Evolutionary conservation across 208 protist species (phyloP), one percentile per base, ranked within the genome.

Genomic region (Leishmania amazonensis): DNA sequence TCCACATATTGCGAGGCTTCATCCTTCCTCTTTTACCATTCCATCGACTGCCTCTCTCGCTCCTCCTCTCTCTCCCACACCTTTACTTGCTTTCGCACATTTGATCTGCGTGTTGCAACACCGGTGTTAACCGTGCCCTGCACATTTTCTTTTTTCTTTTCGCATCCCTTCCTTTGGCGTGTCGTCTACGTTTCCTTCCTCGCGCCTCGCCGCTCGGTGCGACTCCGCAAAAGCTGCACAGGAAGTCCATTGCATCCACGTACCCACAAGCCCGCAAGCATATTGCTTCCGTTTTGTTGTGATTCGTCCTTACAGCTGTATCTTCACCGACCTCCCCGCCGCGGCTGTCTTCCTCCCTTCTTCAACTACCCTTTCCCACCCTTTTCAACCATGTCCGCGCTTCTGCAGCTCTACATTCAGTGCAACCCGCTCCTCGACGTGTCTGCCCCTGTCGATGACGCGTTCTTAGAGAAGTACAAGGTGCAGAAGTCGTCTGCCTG

Each of bases 371-470:
- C 38, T 77, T 15, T 64, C 35, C 31, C 24, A 54, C 11, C 47
- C 17, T 31, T 47, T 24, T 73, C 28, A 0, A 75, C 71, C 28
- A 86, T 91, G 83, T 35, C 76, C 42, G 47, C 81, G 8, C 78
- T 81, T 47, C 81, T 47, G 21, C 87, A 87, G 76, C 76, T 96
- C 49, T 96, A 96, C 81, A 80, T 96, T 40, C 92, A 96, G 78
- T 99, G 99, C 87, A 99, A 99, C 90, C 99, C 99, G 38, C 94
- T 99, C 73, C 96, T 99, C 42, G 99, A 99, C 88, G 99, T 99
- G 85, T 99, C 96, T 11, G 98, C 98, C 28, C 24, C 90, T 19
- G 99, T 99, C 64, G 83, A 92, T 76, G 90, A 94, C 11, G 93
- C 81, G 0, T 94, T 99, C 68, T 86, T 99, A 42, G 85, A 75